These are phyloP conservation scores for Camillea tinctor DNA, from an alignment of 2,329 filamentous ascomycete genomes.

Conservation along the genomic window DNA sequence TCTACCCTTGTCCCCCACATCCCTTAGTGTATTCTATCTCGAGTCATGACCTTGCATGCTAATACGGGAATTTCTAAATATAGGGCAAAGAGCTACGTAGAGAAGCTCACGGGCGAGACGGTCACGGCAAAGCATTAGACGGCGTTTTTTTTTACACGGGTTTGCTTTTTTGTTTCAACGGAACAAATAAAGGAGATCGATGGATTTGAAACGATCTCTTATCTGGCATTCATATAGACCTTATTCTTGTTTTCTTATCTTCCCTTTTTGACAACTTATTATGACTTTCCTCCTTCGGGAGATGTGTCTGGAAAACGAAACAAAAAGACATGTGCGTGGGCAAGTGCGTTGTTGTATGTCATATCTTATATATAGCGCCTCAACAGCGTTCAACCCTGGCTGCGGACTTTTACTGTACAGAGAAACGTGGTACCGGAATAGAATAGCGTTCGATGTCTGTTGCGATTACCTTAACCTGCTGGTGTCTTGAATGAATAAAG, in stretches of 20 bases:
- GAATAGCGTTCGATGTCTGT: neutral
- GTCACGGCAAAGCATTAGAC: constrained; percentile 67
- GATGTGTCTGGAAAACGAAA: no score
- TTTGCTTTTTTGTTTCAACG: constrained; percentile 22
- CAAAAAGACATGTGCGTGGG: no score
- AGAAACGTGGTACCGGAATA: neutral
- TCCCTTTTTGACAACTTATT: neutral
- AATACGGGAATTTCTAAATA: constrained; percentile 20
- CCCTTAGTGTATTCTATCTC: neutral
- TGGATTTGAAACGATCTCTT: neutral
- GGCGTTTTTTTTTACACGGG: constrained; percentile 35
- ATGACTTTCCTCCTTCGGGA: neutral
- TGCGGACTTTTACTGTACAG: neutral
- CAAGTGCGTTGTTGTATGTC: no score
- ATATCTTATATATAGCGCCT: neutral
- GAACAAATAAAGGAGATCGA: constrained; percentile 12
- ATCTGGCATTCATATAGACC: constrained; percentile 7
- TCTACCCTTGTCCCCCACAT: constrained; percentile 2
- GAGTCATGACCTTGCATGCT: constrained; percentile 16
- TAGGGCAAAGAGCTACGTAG: constrained; percentile 66
- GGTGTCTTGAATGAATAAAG: neutral
- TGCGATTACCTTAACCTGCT: neutral
- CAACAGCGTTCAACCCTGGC: neutral
- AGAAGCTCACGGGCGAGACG: constrained; percentile 62
- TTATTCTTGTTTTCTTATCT: neutral